phyloP scores from a whole-genome alignment of 23 red algal genomes.

The Agarophyton chilense region DNA sequence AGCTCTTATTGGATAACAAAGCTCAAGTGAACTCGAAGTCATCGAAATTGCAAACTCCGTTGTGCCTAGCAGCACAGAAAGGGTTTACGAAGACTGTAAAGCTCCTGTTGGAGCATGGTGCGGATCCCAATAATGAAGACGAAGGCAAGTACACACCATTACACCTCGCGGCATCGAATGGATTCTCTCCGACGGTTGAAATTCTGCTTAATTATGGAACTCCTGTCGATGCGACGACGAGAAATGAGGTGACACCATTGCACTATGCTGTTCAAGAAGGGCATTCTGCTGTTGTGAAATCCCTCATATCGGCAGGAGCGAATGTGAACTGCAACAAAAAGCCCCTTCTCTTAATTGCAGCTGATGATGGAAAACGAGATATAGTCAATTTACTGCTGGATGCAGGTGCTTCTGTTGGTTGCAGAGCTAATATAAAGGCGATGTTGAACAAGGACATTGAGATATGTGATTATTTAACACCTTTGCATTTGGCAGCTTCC shows the following conservation, averaged over 20 bases:
- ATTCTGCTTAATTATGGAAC: conserved; percentile 58
- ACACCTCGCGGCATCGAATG: conserved; percentile 66
- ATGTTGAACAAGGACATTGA: conserved; percentile 79
- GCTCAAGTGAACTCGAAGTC: conserved; percentile 72
- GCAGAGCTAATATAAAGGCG: conserved; percentile 68
- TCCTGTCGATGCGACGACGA: conserved; percentile 59
- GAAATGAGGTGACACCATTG: conserved; percentile 77
- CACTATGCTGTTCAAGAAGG: conserved; percentile 88
- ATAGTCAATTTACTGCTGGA: conserved; percentile 76
- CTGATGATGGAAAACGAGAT: conserved; percentile 75
- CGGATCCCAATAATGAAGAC: conserved; percentile 71
- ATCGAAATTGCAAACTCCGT: conserved; percentile 79
- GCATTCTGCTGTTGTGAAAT: conserved; percentile 53
- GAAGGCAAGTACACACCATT: conserved; percentile 77
- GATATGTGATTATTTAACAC: conserved; percentile 78
- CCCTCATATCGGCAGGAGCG: conserved; percentile 68
- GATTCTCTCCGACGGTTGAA: conserved; percentile 36
- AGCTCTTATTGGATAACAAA: conserved; percentile 62
- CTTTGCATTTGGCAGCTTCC: conserved; percentile 83
- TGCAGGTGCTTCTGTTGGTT: conserved; percentile 57
- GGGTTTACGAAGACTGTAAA: conserved; percentile 66
- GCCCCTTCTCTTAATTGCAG: conserved; percentile 83
- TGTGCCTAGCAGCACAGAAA: conserved; percentile 87
- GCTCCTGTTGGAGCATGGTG: conserved; percentile 75
- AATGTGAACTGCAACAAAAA: conserved; percentile 66